Base-by-base conservation (phyloP, 202 grass and related monocot genomes). In the Carex arenaria region DNA sequence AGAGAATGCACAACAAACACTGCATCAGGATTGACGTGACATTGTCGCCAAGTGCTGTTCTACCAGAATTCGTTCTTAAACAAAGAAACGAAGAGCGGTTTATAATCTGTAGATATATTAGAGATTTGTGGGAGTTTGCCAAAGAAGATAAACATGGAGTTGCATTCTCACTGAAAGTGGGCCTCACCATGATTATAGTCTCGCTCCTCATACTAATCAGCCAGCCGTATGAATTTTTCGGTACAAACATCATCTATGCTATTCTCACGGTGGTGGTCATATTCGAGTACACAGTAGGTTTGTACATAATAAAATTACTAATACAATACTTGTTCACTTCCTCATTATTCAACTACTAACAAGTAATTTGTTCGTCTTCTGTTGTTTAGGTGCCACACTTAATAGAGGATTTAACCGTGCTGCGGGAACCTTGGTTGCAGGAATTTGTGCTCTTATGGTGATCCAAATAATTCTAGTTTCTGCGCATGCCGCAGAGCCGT, bases 281-380 rank as follows among this genome's bases (percentile, higher is more conserved):
- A 88, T 79, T 93, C 56, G 91, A 93, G 67, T 90, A 93, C 84
- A 93, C 91, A 54, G 91, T 92, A 26, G 90, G 90, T 89, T 74
- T 7, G 87, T 92, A 51, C 4, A 20, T 45, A 38, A 2, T 23
- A 47, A 36, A 20, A 6, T 38, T 45, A 45, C 30, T 22, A 10
- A 67, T 28, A 22, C 47, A 10, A 67, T 28, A 22, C 47, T 53
- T 64, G 10, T 55, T 34, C 8, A 55, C 67, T 43, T 81, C 9
- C 10, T 76, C 5, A 38, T 64, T 20, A 30, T 47, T 28, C 11
- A 30, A 59, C 13, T 54, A n/a, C 22, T 36, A 57, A 32, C 52
- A 18, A 19, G 73, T 19, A 59, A 34, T 57, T 77, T 57, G 52
- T 32, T 31, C 42, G 67, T 63, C 14, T 80, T 78, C 17, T 65